Evolutionary conservation across 2,329 filamentous ascomycete species (phyloP).

Genomic region (Rachicladosporium sp.): DNA sequence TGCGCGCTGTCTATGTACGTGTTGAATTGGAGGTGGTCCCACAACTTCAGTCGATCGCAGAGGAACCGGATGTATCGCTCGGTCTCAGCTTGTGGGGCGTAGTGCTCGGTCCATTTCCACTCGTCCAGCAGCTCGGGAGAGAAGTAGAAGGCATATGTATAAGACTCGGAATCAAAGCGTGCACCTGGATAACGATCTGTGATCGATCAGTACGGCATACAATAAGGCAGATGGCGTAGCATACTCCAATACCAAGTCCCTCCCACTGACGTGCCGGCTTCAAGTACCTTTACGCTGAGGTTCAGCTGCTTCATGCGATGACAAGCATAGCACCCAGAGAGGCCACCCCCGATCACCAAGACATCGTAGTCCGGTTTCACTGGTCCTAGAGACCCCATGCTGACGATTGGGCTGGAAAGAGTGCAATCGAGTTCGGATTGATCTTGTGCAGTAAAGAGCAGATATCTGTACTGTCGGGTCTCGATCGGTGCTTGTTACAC

Average conservation of each 20-base stretch:
- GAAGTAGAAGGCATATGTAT: slow-evolving; percentile 35
- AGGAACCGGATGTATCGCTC: slow-evolving; percentile 37
- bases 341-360: no score
- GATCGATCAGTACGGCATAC: slow-evolving; percentile 22
- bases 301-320: no score
- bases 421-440: no score
- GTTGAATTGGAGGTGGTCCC: background rate
- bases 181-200: slow-evolving; percentile 32
- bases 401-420: no score
- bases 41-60: slow-evolving; percentile 19
- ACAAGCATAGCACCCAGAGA: no score
- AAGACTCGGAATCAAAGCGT: slow-evolving; percentile 35
- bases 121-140: slow-evolving; percentile 30
- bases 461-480: no score
- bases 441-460: no score
- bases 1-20: background rate
- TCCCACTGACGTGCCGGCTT: slow-evolving; percentile 16
- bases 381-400: no score
- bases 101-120: slow-evolving; percentile 29
- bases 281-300: no score
- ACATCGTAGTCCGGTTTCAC: no score
- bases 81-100: slow-evolving; percentile 31
- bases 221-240: background rate
- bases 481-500: no score
- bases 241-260: slow-evolving; percentile 31